phyloP scores from a whole-genome alignment of 2,329 filamentous ascomycete species.

The Fusarium burgessii region DNA sequence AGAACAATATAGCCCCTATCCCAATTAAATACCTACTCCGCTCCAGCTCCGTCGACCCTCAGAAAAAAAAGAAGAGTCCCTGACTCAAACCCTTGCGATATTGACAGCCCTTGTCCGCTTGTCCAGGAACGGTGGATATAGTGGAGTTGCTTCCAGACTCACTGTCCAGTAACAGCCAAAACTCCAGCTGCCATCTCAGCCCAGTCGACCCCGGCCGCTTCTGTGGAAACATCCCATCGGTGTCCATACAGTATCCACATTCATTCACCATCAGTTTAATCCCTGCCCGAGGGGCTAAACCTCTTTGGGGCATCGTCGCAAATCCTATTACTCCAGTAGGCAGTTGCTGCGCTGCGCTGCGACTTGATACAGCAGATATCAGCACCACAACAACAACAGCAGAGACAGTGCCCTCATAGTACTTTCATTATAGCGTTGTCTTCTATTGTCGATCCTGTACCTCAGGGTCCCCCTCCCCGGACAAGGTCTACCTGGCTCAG shows the following conservation, averaged over 20 bases:
- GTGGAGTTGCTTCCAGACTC: constrained; percentile 37
- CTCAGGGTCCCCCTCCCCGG: constrained; percentile 13
- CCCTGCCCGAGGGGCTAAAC: constrained; percentile 36
- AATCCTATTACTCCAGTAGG: constrained; percentile 36
- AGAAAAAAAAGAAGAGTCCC: constrained; percentile 30
- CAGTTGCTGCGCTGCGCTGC: constrained; percentile 17
- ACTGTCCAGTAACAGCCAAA: constrained; percentile 30
- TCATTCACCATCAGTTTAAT: constrained; percentile 24
- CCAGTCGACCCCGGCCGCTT: constrained; percentile 27
- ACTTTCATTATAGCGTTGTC: constrained; percentile 3
- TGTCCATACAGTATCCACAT: constrained; percentile 4
- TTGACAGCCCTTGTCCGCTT: constrained; percentile 22
- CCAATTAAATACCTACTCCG: constrained; percentile 31
- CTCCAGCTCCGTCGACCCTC: constrained; percentile 25
- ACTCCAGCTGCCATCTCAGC: constrained; percentile 28
- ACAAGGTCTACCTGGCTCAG: constrained; percentile 8
- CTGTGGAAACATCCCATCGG: constrained; percentile 42
- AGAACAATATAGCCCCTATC: constrained; percentile 20
- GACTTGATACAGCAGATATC: background rate
- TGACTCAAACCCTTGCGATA: constrained; percentile 45
- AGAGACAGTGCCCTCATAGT: background rate
- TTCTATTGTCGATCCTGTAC: constrained; percentile 22
- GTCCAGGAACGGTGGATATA: constrained; percentile 43
- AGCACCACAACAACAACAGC: background rate
- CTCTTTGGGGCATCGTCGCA: constrained; percentile 35